Conservation (phyloP, 2,329 filamentous ascomycete species). For the Colletotrichum sp. region DNA sequence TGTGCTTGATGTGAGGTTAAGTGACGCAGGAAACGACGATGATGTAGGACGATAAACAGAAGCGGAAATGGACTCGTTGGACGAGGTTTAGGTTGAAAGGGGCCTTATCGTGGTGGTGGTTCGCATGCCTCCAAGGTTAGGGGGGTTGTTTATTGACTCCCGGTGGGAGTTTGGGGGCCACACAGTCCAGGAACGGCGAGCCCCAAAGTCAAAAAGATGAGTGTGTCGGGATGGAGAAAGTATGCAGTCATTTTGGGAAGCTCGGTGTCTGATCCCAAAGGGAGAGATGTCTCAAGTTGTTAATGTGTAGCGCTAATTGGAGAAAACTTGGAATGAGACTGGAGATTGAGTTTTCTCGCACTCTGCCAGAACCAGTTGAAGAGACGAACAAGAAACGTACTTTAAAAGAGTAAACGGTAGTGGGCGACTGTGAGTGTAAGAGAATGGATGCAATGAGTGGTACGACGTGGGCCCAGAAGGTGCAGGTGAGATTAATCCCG, state of each 20-base stretch:
- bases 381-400: not conserved
- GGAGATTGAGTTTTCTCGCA: not conserved
- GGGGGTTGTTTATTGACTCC: not conserved
- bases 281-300: not conserved
- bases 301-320: not conserved
- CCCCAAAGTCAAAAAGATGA: not conserved
- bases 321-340: slow-evolving; percentile 6
- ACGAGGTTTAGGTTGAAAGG: not conserved
- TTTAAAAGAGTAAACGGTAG: not conserved
- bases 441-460: not conserved
- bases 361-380: not conserved
- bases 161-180: not conserved
- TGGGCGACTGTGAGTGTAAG: not conserved
- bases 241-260: not conserved
- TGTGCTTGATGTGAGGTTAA: not conserved
- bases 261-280: not conserved
- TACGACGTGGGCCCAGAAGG: not conserved
- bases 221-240: not conserved
- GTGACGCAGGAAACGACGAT: not conserved
- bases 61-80: not conserved
- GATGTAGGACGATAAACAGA: not conserved
- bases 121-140: not conserved
- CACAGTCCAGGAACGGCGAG: not conserved
- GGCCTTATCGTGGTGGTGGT: not conserved
- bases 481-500: not conserved